These are phyloP conservation scores for Epichloe gansuensis DNA, from an alignment of 2,329 filamentous ascomycete species.

Conservation along the genomic window DNA sequence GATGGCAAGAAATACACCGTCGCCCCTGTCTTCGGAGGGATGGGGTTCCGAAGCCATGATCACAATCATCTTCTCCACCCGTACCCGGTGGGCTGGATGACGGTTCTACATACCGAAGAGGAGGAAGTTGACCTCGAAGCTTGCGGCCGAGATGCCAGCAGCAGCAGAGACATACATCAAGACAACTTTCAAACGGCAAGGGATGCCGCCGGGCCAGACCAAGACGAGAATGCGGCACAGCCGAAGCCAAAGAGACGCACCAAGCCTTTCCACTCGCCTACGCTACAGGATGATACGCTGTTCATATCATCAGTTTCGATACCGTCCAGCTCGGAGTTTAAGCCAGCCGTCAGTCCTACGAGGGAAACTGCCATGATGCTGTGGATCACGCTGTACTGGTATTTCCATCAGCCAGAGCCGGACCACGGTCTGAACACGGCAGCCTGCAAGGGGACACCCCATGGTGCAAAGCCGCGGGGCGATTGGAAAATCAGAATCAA, in stretches of 20 bases:
- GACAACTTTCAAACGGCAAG: not conserved
- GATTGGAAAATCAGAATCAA: slow-evolving; percentile 82
- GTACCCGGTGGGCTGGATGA: slow-evolving; percentile 80
- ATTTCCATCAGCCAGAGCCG: slow-evolving; percentile 80
- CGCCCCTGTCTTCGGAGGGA: slow-evolving; percentile 77
- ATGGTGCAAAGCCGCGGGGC: slow-evolving; percentile 59
- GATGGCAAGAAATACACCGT: slow-evolving; percentile 79
- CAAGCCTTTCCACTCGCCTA: slow-evolving; percentile 52
- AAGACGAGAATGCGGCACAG: slow-evolving; percentile 13
- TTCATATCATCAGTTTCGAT: slow-evolving; percentile 89
- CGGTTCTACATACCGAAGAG: slow-evolving; percentile 64
- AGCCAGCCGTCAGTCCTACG: slow-evolving; percentile 66
- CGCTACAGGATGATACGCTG: slow-evolving; percentile 63
- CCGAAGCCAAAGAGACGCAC: slow-evolving; percentile 15
- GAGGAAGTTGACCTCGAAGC: slow-evolving; percentile 8
- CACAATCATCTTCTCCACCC: slow-evolving; percentile 53
- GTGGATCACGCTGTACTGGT: slow-evolving; percentile 91
- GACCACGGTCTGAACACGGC: slow-evolving; percentile 48
- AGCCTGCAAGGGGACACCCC: slow-evolving; percentile 51
- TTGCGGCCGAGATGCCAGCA: not conserved
- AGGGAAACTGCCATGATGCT: slow-evolving; percentile 93
- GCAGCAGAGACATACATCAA: not conserved
- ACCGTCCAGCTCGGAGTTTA: slow-evolving; percentile 67
- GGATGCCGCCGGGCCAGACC: slow-evolving; percentile 2
- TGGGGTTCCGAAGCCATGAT: slow-evolving; percentile 78